A percentile compares a stretch with the other conserved stretches of the same genome.
Evolutionary conservation across 1,284 basidiomycete species (phyloP).

Genomic region (Ceratobasidium sp.): DNA sequence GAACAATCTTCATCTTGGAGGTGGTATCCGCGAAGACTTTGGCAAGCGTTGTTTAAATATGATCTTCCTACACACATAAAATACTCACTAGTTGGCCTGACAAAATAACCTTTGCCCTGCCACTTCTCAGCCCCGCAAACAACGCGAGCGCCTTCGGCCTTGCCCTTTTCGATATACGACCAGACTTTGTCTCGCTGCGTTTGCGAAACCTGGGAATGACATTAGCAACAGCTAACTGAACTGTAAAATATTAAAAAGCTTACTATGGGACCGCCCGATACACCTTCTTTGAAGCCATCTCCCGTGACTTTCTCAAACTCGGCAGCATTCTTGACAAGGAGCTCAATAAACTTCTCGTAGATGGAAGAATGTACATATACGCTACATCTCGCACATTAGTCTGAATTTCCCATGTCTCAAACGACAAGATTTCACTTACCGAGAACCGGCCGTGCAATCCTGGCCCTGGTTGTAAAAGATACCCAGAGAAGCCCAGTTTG

Average conservation of each 20-base stretch:
- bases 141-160: slow-evolving; percentile 82
- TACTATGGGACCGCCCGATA: slow-evolving; percentile 83
- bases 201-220: slow-evolving; percentile 72
- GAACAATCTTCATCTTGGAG: slow-evolving; percentile 78
- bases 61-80: too few species aligned
- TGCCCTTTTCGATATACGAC: slow-evolving; percentile 88
- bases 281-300: slow-evolving; percentile 80
- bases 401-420: not conserved
- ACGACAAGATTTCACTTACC: slow-evolving; percentile 22
- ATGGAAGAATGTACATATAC: slow-evolving; percentile 86
- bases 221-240: not conserved
- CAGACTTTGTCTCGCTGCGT: slow-evolving; percentile 90
- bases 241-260: slow-evolving; percentile 46
- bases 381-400: slow-evolving; percentile 55
- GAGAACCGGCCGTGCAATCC: slow-evolving; percentile 87
- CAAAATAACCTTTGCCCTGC: slow-evolving; percentile 73
- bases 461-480: slow-evolving; percentile 85
- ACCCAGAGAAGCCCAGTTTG: slow-evolving; percentile 84
- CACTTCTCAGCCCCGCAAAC: slow-evolving; percentile 82
- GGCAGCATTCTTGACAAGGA: slow-evolving; percentile 75
- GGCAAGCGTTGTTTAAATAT: not conserved
- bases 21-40: slow-evolving; percentile 78
- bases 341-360: slow-evolving; percentile 81
- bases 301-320: slow-evolving; percentile 69
- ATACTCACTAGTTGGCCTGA: slow-evolving; percentile 77